Evolutionary conservation across 768 basidiomycete species (phyloP), one percentile per base, ranked within the genome.

Genomic region (Rhizopogon vinicolor): DNA sequence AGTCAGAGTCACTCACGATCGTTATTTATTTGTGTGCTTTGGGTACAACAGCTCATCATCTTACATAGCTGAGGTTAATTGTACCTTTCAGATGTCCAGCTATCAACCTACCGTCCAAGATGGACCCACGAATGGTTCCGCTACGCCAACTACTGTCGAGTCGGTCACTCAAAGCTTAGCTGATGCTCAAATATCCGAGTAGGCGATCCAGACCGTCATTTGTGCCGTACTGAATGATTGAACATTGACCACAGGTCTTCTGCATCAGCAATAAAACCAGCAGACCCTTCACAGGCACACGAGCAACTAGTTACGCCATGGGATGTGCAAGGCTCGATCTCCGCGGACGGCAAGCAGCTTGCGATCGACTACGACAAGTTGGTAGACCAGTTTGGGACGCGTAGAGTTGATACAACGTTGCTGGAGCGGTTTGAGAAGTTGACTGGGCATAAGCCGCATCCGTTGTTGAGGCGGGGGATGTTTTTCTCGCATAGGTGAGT

Each of bases 361-460:
- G 93, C 84, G 50, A 98, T 98, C 71, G 91, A 99, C 74, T 99
- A 99, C 64, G 91, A 96, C 74, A 98, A 97, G 76, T 81, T 98
- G 58, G 77, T 98, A 54, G 83, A 83, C 64, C 91, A 97, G 68
- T 99, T 99, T 65, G 97, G 97, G 44, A 98, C 97, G 10, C 84
- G 87, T 45, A 75, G 84, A 54, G 77, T 98, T 60, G 88, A 95
- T 62, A 67, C 75, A 2, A 85, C 83, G 22, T 70, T 99, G 43
- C 75, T 99, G 18, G 84, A 86, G 58, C 82, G 97, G 29, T 99
- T 99, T 63, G 93, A 98, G 74, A 83, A 80, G 45, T 71, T 98
- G 51, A 98, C 97, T 8, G 96, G 96, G 4, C 80, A 83, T 53
- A 84, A 79, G 56, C 93, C 97, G 9, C 96, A 99, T 72, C 76